Base-by-base conservation (phyloP, 139 green algal species). In the Auxenochlorella protothecoides region DNA sequence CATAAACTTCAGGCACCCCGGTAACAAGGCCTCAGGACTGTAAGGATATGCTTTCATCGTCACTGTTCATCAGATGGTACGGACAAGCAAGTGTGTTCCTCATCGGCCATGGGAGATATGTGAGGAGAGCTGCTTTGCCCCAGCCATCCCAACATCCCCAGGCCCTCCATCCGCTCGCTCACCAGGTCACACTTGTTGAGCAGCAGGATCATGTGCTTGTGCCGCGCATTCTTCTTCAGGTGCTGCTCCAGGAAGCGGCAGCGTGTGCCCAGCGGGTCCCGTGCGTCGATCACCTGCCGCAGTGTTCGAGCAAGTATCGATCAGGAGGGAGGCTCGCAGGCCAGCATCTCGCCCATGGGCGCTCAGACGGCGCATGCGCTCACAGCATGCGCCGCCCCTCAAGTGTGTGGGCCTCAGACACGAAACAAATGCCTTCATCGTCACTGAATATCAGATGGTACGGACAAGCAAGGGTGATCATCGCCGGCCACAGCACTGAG, bases 181-280 rank as follows among this genome's bases (percentile, higher is more conserved):
- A 95, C 91, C 84, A 97, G 78, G 78, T 97, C 92, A 57, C 88
- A 92, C 83, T 99, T 99, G 85, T 99, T 99, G 57, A 99, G 85
- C 53, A 99, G 86, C 72, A 99, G 84, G 61, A 99, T 81, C 68
- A 99, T 69, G 85, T 98, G 95, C 82, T 99, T 99, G 82, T 98
- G 92, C 8, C 81, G 78, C 2, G 88, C 81, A 68, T 97, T 94
- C 74, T 92, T 90, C 72, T 88, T 87, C 64, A 99, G 84, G 83
- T 98, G 92, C 27, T 85, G 81, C 84, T 99, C 95, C 74, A 99
- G 72, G 77, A 93, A 85, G 54, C 74, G 78, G 87, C 95, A 98
- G 53, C 95, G 86, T 7, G 95, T 99, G 68, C 95, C 95, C 70
- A 92, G 81, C 8, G 95, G 95, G 78, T 99, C 95, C 0, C 95